Base-by-base conservation (phyloP, 73 alveolate species). In the Tetrahymena borealis region DNA sequence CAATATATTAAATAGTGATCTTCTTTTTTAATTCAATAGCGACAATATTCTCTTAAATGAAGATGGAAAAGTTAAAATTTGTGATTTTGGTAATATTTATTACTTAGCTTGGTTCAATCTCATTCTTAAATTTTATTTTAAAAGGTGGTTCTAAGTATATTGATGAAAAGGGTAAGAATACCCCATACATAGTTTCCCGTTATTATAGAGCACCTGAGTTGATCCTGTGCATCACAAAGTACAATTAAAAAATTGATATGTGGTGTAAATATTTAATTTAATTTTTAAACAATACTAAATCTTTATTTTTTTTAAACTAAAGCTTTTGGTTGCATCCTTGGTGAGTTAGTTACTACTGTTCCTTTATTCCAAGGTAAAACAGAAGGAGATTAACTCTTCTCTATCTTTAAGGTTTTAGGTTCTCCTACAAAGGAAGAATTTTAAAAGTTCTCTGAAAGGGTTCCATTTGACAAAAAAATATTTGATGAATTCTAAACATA, bases 161-260 rank as follows among this genome's bases (percentile, higher is more conserved):
- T 31, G 91, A 90, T 39, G 40, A 38, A 16, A 38, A 39, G 13
- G 93, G 95, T 12, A 15, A 39, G 33, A 93, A 93, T 35, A 93
- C 95, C 39, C 95, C 97, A 0, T 96, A 96, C 92, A 95, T 96
- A 38, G 97, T 95, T 6, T 94, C 96, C 16, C 92, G 98, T 32
- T 96, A 94, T 92, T 96, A 96, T 90, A 79, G 98, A 31, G 97
- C 97, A 4, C 98, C 97, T 36, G 98, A 96, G 90, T 90, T 96
- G 40, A 90, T 95, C 77, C 95, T 96, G 9, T 96, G 98, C 18
- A 90, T 95, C 78, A 91, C 94, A 33, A 94, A 96, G 42, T 96
- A 96, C 42, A 94, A 91, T 39, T 79, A 90, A 24, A 91, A 94
- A 35, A 96, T 96, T 40, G 98, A 96, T 96, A 95, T 96, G 90